Conservation (phyloP, 805 yeast species). For the Kodamaea jinghongensis region DNA sequence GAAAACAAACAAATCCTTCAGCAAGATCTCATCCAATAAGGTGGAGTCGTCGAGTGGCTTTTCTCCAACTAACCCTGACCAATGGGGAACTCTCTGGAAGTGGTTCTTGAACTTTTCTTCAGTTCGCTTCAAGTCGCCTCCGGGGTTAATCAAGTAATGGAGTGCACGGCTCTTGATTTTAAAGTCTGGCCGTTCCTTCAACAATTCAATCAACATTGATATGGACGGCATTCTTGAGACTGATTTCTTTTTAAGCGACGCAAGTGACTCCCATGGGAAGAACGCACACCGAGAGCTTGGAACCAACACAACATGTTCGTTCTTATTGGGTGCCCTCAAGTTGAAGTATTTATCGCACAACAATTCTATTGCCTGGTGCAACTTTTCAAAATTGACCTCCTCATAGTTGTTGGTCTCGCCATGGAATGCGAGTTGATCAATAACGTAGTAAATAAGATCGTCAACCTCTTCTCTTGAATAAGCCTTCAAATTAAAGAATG, state of each 20-base stretch:
- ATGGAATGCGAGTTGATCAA: constrained; percentile 58
- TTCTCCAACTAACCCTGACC: constrained; percentile 54
- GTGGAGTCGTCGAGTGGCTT: constrained; percentile 54
- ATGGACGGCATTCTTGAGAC: constrained; percentile 75
- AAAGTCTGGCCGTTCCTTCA: constrained; percentile 15
- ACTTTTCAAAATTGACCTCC: constrained; percentile 57
- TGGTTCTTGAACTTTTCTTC: constrained; percentile 51
- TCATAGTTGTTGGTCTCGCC: constrained; percentile 67
- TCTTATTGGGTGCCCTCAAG: constrained; percentile 8
- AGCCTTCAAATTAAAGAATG: constrained; percentile 18
- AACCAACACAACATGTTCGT: constrained; percentile 64
- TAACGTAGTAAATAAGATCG: constrained; percentile 59
- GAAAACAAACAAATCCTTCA: constrained; percentile 57
- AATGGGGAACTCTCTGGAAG: constrained; percentile 39
- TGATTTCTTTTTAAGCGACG: constrained; percentile 50
- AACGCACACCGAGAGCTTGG: constrained; percentile 62
- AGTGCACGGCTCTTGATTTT: constrained; percentile 6
- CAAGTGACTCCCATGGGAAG: constrained; percentile 90
- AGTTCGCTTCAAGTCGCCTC: constrained; percentile 69
- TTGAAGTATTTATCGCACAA: constrained; percentile 31
- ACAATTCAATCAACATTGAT: constrained; percentile 38
- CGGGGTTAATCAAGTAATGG: constrained; percentile 76
- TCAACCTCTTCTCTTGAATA: constrained; percentile 42
- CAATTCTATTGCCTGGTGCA: constrained; percentile 51
- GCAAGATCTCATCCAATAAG: constrained; percentile 41